Conservation (phyloP, 2,329 filamentous ascomycete genomes). For the Cercospora beticola region DNA sequence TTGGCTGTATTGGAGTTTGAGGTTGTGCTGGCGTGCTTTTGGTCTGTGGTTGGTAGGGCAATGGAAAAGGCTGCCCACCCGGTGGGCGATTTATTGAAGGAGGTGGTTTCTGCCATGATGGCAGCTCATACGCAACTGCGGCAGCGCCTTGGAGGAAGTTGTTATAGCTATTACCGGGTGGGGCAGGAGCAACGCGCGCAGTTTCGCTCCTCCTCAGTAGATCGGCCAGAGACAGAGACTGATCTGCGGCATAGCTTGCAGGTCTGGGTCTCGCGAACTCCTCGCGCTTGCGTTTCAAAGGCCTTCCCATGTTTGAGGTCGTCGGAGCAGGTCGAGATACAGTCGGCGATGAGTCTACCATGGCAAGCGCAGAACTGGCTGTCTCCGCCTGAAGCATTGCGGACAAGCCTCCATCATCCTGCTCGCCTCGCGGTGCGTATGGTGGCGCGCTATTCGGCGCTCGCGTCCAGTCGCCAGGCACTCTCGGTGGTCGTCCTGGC, state of each 20-base stretch:
- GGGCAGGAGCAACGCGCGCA: slow-evolving; percentile 18
- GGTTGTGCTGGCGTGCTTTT: neutral
- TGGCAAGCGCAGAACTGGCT: slow-evolving; percentile 14
- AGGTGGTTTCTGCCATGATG: slow-evolving; percentile 32
- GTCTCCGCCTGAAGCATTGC: slow-evolving; percentile 22
- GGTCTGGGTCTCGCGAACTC: slow-evolving; percentile 9
- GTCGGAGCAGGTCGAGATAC: neutral
- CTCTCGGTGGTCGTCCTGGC: slow-evolving; percentile 4
- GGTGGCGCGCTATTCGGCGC: neutral
- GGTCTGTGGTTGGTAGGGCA: slow-evolving; percentile 27
- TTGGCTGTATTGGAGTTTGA: neutral
- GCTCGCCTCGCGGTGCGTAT: neutral
- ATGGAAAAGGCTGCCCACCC: slow-evolving; percentile 21
- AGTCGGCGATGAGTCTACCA: slow-evolving; percentile 10
- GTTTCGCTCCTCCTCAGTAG: slow-evolving; percentile 31
- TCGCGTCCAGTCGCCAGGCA: slow-evolving; percentile 2
- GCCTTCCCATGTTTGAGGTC: slow-evolving; percentile 17
- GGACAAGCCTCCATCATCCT: slow-evolving; percentile 21
- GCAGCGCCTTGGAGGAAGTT: slow-evolving; percentile 15
- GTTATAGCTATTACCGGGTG: slow-evolving; percentile 2
- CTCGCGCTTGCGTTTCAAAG: slow-evolving; percentile 33
- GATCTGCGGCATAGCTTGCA: neutral
- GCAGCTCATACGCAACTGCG: slow-evolving; percentile 30
- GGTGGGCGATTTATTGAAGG: slow-evolving; percentile 14
- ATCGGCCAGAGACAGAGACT: slow-evolving; percentile 30